Evolutionary conservation across 2,329 filamentous ascomycete species (phyloP).

Genomic region (Tolypocladium nubicola): DNA sequence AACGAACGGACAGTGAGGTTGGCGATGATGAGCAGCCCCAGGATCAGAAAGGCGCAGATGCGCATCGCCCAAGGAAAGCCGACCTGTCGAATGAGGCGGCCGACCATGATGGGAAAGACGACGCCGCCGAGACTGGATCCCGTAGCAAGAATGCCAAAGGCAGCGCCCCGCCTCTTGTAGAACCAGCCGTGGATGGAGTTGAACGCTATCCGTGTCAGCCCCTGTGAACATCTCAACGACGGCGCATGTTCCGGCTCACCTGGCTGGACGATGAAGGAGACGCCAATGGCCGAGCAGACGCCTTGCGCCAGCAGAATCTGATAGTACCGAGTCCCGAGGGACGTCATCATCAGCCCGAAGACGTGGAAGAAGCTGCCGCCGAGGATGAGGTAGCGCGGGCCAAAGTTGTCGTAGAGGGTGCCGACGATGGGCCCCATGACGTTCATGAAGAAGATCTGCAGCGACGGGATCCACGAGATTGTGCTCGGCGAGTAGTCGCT

Average conservation of each 20-base stretch:
- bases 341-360: neutral
- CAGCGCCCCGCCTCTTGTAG: neutral
- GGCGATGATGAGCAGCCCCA: neutral
- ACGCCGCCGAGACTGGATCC: slow-evolving; percentile 21
- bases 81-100: slow-evolving; percentile 15
- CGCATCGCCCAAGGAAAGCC: slow-evolving; percentile 23
- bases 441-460: slow-evolving; percentile 43
- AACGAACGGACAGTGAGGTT: neutral
- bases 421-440: slow-evolving; percentile 44
- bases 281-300: neutral
- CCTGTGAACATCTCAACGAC: neutral
- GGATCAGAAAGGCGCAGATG: slow-evolving; percentile 10
- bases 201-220: neutral
- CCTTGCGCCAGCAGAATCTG: neutral
- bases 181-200: neutral
- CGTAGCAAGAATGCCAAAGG: slow-evolving; percentile 14
- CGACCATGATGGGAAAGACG: slow-evolving; percentile 22
- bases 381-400: neutral
- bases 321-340: neutral
- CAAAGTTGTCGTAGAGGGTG: slow-evolving; percentile 11
- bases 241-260: neutral
- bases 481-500: slow-evolving; percentile 33
- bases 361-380: neutral
- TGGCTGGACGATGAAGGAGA: neutral
- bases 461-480: slow-evolving; percentile 43